phyloP scores from a whole-genome alignment of 306 rosid genomes.

The Corylus avellana region DNA sequence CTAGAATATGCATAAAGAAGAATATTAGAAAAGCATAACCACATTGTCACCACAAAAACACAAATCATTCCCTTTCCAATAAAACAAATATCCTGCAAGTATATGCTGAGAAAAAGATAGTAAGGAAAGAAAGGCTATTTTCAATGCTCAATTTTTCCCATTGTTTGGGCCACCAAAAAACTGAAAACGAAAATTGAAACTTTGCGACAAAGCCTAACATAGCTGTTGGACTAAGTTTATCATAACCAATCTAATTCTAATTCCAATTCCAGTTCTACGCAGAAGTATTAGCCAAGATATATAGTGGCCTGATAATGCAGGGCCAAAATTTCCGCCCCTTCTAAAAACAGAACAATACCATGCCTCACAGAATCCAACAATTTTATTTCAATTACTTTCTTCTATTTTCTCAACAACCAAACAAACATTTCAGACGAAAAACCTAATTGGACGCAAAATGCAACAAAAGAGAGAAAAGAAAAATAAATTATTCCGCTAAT shows the following conservation, averaged over 20 bases:
- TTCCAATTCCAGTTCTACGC: neutral
- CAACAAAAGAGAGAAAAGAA: neutral
- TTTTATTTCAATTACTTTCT: neutral
- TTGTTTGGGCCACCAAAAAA: neutral
- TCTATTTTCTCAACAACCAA: neutral
- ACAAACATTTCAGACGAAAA: neutral
- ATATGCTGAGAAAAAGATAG: neutral
- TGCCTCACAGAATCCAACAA: neutral
- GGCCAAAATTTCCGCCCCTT: neutral
- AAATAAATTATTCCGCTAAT: neutral
- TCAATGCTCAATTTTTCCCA: neutral
- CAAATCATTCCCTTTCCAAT: neutral
- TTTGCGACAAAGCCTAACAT: neutral
- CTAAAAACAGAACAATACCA: neutral
- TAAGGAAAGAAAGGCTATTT: neutral
- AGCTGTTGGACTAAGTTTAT: neutral
- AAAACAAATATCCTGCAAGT: too few species aligned
- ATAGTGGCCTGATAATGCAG: neutral
- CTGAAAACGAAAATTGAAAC: neutral
- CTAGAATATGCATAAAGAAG: neutral
- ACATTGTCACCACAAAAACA: neutral
- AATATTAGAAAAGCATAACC: neutral
- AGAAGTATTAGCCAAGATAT: neutral
- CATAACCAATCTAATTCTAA: neutral
- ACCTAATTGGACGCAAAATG: neutral